A percentile compares a stretch with the other conserved stretches of the same genome.
Evolutionary conservation across 371 early-diverging fungal species (phyloP).

Genomic region (Cokeromyces recurvatus): DNA sequence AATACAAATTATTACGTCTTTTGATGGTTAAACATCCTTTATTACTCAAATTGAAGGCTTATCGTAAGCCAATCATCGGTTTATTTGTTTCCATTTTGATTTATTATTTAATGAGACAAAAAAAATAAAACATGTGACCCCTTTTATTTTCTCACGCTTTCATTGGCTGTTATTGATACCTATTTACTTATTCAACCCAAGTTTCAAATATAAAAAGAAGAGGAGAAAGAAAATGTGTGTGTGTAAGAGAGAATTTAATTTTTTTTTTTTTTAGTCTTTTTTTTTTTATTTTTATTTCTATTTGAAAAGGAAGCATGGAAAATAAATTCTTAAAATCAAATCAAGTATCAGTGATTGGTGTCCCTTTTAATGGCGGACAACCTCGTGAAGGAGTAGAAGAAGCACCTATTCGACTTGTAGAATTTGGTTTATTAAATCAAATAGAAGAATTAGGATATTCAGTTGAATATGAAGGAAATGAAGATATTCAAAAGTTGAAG

Average conservation of each 20-base stretch:
- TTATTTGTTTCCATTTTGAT: slow-evolving; percentile 1
- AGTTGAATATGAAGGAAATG: slow-evolving; percentile 68
- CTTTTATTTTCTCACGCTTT: too few species aligned
- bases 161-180: too few species aligned
- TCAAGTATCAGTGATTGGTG: slow-evolving; percentile 33
- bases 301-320: not conserved
- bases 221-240: too few species aligned
- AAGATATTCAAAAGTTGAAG: slow-evolving; percentile 50
- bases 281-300: not conserved
- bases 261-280: not conserved
- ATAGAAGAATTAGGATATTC: slow-evolving; percentile 77
- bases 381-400: slow-evolving; percentile 87
- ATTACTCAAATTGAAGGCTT: slow-evolving; percentile 22
- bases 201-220: not conserved
- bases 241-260: not conserved
- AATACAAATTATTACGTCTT: slow-evolving; percentile 30
- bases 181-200: too few species aligned
- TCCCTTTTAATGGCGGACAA: slow-evolving; percentile 81
- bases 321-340: slow-evolving; percentile 25
- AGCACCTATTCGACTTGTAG: slow-evolving; percentile 79
- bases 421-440: slow-evolving; percentile 82
- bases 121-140: too few species aligned
- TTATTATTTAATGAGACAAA: slow-evolving; percentile 5
- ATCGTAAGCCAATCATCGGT: slow-evolving; percentile 13
- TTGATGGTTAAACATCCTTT: slow-evolving; percentile 30